Evolutionary conservation across 148 eudicot species (phyloP).

Genomic region (Nepenthes mirabilis): DNA sequence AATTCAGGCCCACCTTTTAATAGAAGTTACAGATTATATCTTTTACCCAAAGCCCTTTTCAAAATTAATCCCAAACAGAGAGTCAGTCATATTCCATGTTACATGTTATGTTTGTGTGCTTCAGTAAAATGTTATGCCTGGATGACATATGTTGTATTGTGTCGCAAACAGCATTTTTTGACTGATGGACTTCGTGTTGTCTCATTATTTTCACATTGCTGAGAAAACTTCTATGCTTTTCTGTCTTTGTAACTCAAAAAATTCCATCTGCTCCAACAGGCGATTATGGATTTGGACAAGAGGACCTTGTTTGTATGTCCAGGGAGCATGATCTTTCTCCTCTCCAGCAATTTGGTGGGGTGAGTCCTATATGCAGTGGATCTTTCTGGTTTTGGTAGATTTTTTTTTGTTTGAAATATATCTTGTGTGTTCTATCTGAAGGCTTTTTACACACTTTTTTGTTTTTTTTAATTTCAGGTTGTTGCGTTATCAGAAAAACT

Average conservation of each 20-base stretch:
- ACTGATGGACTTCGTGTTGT: background rate
- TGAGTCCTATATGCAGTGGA: constrained; percentile 13
- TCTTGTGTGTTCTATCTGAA: background rate
- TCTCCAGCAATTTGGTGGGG: constrained; percentile 65
- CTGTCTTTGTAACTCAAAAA: constrained; percentile 20
- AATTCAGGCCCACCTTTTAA: too few relatives aligned
- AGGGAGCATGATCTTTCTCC: constrained; percentile 65
- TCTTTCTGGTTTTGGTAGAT: background rate
- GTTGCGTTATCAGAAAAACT: constrained; percentile 46
- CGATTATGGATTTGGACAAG: constrained; percentile 42
- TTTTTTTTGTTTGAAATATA: background rate
- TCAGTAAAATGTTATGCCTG: too few relatives aligned
- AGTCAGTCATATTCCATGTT: too few relatives aligned
- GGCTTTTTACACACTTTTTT: background rate
- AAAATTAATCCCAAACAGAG: too few relatives aligned
- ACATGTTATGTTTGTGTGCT: too few relatives aligned
- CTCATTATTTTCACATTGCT: background rate
- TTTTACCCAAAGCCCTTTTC: too few relatives aligned
- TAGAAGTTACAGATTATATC: too few relatives aligned
- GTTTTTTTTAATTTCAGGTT: constrained; percentile 27
- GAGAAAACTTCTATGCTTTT: background rate
- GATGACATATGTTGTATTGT: too few relatives aligned
- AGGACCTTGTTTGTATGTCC: constrained; percentile 50
- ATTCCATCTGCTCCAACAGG: constrained; percentile 26
- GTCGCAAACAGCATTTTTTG: background rate